Base-by-base conservation (phyloP, 768 basidiomycete species). In the Tephrocybe rancida region DNA sequence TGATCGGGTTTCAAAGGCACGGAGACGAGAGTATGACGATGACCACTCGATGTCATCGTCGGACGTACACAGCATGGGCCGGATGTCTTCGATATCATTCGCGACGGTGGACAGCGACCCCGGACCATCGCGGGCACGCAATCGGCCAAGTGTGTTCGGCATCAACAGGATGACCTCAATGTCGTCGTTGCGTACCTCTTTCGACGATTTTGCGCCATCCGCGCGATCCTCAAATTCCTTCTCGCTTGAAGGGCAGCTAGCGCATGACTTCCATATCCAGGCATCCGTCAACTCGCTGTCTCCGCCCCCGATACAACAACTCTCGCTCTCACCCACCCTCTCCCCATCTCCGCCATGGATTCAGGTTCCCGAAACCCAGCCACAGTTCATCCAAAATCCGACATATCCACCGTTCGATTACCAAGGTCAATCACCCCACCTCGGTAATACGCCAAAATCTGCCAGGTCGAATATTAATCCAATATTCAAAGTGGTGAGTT, bases 21-120 rank as follows among this genome's bases (percentile, higher is more conserved):
- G 92, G 58, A 82, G 89, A 65, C 75, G 90, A 65, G 90, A 93
- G 62, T 88, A 81, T 60, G 93, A 95, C 70, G 93, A 94, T 64
- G 92, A 93, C 63, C 91, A 90, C 64, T 95, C 93, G 26, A 89
- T 92, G 82, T 92, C 91, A 49, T 92, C 89, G 25, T 92, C 90
- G 43, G 93, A 94, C 60, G 76, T 94, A 26, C 88, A 88, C 59
- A 89, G 85, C 65, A 74, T 84, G 48, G 81, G 86, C 37, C 84
- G 84, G 50, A 81, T 88, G 76, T 92, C 90, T 5, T 81, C 84
- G 29, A 83, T 90, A 61, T 94, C 91, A 18, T 89, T 90, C 63
- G 83, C 86, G 22, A 90, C 92, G 4, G 88, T 90, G 48, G 90
- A 92, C 65, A 91, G 89, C 59, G 92, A 94, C 65, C 91, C 92